These are phyloP conservation scores for Salix viminalis DNA, from an alignment of 345 rosid species.

Conservation along the genomic window DNA sequence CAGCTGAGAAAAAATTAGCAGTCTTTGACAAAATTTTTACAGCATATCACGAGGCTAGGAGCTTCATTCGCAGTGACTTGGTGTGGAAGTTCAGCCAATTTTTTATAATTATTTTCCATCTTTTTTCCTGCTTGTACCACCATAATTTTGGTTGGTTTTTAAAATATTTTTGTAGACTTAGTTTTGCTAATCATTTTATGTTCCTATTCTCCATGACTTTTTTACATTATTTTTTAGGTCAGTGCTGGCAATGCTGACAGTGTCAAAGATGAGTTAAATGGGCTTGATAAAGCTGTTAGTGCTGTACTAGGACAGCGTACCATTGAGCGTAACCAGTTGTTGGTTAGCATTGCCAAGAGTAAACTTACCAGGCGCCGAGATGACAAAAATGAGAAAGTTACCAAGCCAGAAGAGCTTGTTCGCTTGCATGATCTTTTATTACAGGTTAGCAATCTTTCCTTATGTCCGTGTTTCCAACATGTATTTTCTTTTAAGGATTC, in stretches of 20 bases:
- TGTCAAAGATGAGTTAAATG: conserved; percentile 87
- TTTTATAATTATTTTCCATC: not conserved
- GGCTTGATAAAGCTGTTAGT: conserved; percentile 95
- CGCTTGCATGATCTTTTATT: conserved; percentile 83
- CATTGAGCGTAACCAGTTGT: conserved; percentile 84
- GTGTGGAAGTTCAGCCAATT: conserved; percentile 34
- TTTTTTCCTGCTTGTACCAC: conserved; percentile 1
- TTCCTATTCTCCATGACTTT: conserved; percentile 8
- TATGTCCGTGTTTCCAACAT: not conserved
- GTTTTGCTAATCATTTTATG: conserved; percentile 8
- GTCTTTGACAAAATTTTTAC: conserved; percentile 82
- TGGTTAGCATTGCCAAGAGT: conserved; percentile 86
- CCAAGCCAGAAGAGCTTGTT: conserved; percentile 97
- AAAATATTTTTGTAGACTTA: not conserved
- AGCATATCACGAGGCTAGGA: conserved; percentile 91
- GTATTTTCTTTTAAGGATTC: conserved; percentile 8
- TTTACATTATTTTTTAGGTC: conserved; percentile 43
- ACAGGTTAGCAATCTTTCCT: conserved; percentile 52
- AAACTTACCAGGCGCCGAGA: conserved; percentile 74
- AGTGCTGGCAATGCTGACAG: conserved; percentile 90
- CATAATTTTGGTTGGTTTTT: not conserved
- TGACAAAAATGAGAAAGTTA: conserved; percentile 80
- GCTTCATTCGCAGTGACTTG: conserved; percentile 87
- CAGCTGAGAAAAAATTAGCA: conserved; percentile 74
- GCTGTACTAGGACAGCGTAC: conserved; percentile 88